phyloP scores from a whole-genome alignment of 495 filamentous ascomycete genomes.

The Cladorrhinum samala region DNA sequence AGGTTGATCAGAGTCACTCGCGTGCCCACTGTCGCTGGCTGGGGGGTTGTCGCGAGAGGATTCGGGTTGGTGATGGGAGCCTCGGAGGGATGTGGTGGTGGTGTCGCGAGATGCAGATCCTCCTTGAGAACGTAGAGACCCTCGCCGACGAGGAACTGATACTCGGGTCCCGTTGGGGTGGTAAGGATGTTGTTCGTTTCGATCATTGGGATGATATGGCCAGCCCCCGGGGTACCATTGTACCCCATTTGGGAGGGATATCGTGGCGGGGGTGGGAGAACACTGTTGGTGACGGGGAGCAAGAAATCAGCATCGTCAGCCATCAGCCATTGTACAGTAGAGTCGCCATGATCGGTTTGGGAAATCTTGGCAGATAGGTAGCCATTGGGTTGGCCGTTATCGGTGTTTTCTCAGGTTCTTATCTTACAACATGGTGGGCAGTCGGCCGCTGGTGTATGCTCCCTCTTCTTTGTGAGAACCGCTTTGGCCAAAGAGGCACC shows the following conservation, averaged over 20 bases:
- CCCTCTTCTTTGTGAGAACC: constrained; percentile 1
- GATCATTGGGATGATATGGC: constrained; percentile 60
- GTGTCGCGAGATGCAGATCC: constrained; percentile 85
- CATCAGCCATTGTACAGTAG: constrained; percentile 19
- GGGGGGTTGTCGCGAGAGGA: constrained; percentile 75
- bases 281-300: constrained; percentile 43
- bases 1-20: constrained; percentile 72
- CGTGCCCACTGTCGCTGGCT: constrained; percentile 77
- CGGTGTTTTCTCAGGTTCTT: background rate
- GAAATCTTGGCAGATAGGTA: background rate
- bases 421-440: constrained; percentile 25
- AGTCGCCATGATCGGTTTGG: background rate
- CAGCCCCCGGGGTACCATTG: constrained; percentile 57
- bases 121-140: constrained; percentile 86
- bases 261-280: constrained; percentile 77
- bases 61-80: constrained; percentile 78
- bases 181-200: constrained; percentile 87
- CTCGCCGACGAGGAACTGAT: constrained; percentile 86
- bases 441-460: background rate
- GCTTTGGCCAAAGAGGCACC: background rate
- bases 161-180: constrained; percentile 71
- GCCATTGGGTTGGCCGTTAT: background rate
- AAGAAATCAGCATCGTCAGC: background rate
- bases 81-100: constrained; percentile 91
- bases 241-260: constrained; percentile 65